Evolutionary conservation across 805 yeast species (phyloP).

Genomic region (Alloascoidea africana): DNA sequence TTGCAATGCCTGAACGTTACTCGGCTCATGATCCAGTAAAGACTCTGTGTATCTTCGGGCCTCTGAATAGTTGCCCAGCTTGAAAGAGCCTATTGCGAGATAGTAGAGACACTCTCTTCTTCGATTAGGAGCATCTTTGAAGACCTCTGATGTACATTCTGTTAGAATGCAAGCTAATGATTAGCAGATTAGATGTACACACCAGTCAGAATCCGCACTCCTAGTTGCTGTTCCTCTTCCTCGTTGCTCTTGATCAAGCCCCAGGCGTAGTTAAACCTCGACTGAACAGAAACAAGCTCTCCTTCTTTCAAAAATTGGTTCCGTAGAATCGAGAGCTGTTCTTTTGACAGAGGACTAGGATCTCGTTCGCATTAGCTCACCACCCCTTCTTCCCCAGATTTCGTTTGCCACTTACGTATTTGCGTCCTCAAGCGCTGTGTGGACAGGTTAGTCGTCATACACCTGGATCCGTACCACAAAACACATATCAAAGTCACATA

Average conservation of each 20-base stretch:
- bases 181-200: conserved; percentile 9
- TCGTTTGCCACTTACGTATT: conserved; percentile 13
- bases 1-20: conserved; percentile 59
- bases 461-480: background rate
- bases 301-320: conserved; percentile 71
- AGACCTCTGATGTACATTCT: conserved; percentile 22
- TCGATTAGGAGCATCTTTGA: conserved; percentile 65
- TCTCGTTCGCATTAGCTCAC: background rate
- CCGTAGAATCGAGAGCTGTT: conserved; percentile 61
- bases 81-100: conserved; percentile 74
- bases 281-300: conserved; percentile 66
- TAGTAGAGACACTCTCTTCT: conserved; percentile 86
- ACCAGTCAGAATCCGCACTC: conserved; percentile 59
- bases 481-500: conserved; percentile 3
- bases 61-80: conserved; percentile 74
- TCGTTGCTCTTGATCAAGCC: conserved; percentile 66
- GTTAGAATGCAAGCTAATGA: background rate
- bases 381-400: conserved; percentile 2
- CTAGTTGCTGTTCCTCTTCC: conserved; percentile 55
- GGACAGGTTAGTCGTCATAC: background rate
- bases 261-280: conserved; percentile 93
- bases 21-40: conserved; percentile 67
- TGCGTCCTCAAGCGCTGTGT: conserved; percentile 15
- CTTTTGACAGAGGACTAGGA: conserved; percentile 42
- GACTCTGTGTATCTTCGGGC: conserved; percentile 79